Evolutionary conservation across 2,329 filamentous ascomycete species (phyloP).

Genomic region (Fusarium mangiferae): DNA sequence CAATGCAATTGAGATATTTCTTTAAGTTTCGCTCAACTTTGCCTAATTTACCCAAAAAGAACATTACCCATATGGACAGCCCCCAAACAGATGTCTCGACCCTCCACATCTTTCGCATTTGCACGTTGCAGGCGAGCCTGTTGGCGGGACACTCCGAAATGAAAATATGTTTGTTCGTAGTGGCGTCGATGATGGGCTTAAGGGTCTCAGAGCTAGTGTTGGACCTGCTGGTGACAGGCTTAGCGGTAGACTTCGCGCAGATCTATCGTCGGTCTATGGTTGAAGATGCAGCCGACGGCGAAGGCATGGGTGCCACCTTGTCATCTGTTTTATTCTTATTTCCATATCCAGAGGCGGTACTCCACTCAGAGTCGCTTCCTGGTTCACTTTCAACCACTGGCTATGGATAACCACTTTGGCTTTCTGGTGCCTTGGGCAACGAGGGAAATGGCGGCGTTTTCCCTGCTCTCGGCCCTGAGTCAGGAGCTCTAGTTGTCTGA

Average conservation of each 20-base stretch:
- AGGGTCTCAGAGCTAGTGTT: accelerated
- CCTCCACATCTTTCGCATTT: accelerated
- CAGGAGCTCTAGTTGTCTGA: not conserved
- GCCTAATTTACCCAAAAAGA: not conserved
- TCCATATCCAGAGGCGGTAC: accelerated
- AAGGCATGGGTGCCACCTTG: accelerated
- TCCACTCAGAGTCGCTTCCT: accelerated
- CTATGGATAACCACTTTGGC: accelerated
- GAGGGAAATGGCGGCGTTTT: accelerated
- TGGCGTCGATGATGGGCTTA: not conserved
- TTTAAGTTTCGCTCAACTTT: not conserved
- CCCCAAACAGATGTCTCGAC: no score
- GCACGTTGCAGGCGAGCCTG: accelerated
- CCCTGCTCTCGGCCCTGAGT: accelerated
- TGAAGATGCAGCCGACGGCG: not conserved
- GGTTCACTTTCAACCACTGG: not conserved
- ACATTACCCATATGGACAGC: not conserved
- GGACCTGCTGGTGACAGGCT: accelerated
- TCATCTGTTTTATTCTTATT: accelerated
- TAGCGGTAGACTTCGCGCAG: accelerated
- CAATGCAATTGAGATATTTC: not conserved
- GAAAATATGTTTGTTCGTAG: not conserved
- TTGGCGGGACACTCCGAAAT: accelerated
- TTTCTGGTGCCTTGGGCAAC: accelerated
- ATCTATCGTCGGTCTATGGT: accelerated